phyloP scores from a whole-genome alignment of 768 basidiomycete genomes.

The Collybia mongolica region DNA sequence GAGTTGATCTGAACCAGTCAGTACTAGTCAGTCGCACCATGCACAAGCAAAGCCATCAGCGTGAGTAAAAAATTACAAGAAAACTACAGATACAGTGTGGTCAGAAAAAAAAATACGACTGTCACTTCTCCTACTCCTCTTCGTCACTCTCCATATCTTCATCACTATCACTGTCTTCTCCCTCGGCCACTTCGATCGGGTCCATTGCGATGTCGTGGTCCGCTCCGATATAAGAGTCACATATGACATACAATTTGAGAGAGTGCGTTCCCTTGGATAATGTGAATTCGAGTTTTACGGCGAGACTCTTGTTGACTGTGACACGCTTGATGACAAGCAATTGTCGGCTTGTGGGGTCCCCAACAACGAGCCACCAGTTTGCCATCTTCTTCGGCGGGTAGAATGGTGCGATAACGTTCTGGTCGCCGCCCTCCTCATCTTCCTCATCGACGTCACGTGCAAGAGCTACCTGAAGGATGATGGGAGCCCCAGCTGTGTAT shows the following conservation, averaged over 20 bases:
- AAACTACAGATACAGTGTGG: background rate
- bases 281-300: slow-evolving; percentile 86
- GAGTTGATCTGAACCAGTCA: too few species aligned
- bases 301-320: slow-evolving; percentile 83
- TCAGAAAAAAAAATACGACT: background rate
- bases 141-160: slow-evolving; percentile 73
- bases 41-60: background rate
- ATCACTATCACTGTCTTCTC: slow-evolving; percentile 84
- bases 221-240: slow-evolving; percentile 88
- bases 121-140: slow-evolving; percentile 33
- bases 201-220: slow-evolving; percentile 90
- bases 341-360: slow-evolving; percentile 77
- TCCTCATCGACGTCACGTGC: slow-evolving; percentile 81
- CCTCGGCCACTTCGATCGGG: slow-evolving; percentile 84
- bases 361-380: slow-evolving; percentile 97
- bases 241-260: slow-evolving; percentile 88
- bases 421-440: slow-evolving; percentile 64
- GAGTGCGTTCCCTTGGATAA: slow-evolving; percentile 81
- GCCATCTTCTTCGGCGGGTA: slow-evolving; percentile 90
- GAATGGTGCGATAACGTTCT: slow-evolving; percentile 88
- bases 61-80: background rate
- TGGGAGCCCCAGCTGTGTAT: slow-evolving; percentile 83
- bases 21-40: too few species aligned
- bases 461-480: slow-evolving; percentile 76
- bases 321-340: slow-evolving; percentile 87